Conservation (phyloP, 2,329 filamentous ascomycete species). For the Calonectria pseudoreteaudii region DNA sequence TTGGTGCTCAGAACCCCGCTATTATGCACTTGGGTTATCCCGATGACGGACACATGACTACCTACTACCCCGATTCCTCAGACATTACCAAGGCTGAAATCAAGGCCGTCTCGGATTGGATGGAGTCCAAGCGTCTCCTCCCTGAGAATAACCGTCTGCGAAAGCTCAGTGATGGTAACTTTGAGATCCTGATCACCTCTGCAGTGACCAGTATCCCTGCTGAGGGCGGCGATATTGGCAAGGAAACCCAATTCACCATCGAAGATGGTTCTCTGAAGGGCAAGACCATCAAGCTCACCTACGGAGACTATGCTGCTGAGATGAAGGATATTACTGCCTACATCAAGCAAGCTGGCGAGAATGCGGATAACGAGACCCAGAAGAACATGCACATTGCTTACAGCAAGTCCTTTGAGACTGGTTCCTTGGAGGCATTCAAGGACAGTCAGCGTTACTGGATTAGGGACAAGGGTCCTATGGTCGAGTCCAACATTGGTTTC, state of each 20-base stretch:
- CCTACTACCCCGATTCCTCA: slow-evolving; percentile 83
- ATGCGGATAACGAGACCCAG: slow-evolving; percentile 80
- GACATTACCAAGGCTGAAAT: slow-evolving; percentile 82
- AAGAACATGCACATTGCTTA: slow-evolving; percentile 80
- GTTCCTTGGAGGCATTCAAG: slow-evolving; percentile 82
- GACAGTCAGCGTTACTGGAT: slow-evolving; percentile 86
- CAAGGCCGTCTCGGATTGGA: slow-evolving; percentile 76
- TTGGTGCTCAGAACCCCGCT: slow-evolving; percentile 71
- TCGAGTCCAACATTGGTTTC: slow-evolving; percentile 86
- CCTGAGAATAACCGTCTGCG: slow-evolving; percentile 82
- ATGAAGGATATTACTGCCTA: slow-evolving; percentile 77
- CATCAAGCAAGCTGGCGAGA: slow-evolving; percentile 75
- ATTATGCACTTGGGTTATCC: slow-evolving; percentile 82
- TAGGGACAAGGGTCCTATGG: slow-evolving; percentile 81
- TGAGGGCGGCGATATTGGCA: slow-evolving; percentile 76
- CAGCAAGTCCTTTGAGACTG: slow-evolving; percentile 78
- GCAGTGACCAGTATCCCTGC: slow-evolving; percentile 69
- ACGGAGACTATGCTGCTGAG: slow-evolving; percentile 79
- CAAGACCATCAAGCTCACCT: slow-evolving; percentile 77
- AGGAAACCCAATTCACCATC: slow-evolving; percentile 70
- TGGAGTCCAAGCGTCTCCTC: slow-evolving; percentile 77
- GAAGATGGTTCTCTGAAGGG: slow-evolving; percentile 71
- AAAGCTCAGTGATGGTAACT: slow-evolving; percentile 73
- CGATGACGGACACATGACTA: slow-evolving; percentile 81
- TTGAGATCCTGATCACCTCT: slow-evolving; percentile 81